These are phyloP conservation scores for Neofusicoccum ribis DNA, from an alignment of 2,329 filamentous ascomycete genomes.

Conservation along the genomic window DNA sequence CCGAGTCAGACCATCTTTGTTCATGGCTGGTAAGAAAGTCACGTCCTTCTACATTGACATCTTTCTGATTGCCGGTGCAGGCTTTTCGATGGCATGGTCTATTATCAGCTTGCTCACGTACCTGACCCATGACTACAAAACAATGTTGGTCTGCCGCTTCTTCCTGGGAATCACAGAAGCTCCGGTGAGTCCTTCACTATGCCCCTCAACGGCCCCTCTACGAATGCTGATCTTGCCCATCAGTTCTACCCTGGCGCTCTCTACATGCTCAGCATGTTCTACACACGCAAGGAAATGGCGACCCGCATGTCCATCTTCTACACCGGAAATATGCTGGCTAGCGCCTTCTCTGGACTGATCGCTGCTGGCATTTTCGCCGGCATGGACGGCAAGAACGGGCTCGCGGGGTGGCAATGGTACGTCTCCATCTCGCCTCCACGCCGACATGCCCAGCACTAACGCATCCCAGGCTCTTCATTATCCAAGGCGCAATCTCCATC, in stretches of 20 bases:
- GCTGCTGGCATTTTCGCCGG: constrained; percentile 48
- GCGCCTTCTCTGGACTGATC: constrained; percentile 55
- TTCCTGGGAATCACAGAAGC: background rate
- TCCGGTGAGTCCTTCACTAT: background rate
- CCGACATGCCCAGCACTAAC: too few species aligned
- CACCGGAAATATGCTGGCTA: constrained; percentile 51
- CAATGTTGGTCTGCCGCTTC: background rate
- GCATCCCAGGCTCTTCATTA: background rate
- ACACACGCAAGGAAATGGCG: constrained; percentile 54
- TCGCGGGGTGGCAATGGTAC: constrained; percentile 6
- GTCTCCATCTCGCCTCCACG: background rate
- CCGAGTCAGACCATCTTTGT: background rate
- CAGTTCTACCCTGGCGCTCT: constrained; percentile 41
- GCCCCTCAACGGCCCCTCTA: background rate
- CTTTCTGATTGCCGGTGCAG: background rate
- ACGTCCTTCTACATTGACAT: background rate
- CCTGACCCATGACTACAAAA: constrained; percentile 2
- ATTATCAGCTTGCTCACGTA: constrained; percentile 4
- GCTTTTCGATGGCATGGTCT: constrained; percentile 36
- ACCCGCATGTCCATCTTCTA: constrained; percentile 55
- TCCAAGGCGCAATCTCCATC: constrained; percentile 12
- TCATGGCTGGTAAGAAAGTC: background rate
- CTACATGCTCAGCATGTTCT: constrained; percentile 55
- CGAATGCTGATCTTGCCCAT: background rate
- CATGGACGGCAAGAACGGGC: constrained; percentile 27